Conservation (phyloP, 139 green algal genomes). For the Coccomyxa sp. region DNA sequence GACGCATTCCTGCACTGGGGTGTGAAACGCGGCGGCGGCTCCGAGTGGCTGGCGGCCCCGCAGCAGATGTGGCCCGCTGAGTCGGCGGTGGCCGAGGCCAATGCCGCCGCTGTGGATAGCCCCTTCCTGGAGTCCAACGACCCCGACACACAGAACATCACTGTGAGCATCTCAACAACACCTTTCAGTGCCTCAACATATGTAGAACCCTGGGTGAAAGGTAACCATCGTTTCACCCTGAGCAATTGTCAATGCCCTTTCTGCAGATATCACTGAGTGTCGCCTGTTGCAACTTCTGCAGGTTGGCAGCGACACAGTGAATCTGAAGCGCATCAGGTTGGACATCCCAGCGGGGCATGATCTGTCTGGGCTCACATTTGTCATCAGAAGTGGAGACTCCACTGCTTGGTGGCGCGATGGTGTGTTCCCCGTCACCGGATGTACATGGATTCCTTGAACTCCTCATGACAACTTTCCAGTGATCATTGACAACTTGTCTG, state of each 20-base stretch:
- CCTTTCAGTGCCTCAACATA: background rate
- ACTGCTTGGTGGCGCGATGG: slow-evolving; percentile 84
- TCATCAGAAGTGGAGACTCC: slow-evolving; percentile 64
- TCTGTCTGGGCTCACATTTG: slow-evolving; percentile 57
- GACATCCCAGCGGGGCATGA: slow-evolving; percentile 44
- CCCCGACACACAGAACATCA: background rate
- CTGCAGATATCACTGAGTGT: too few relatives aligned
- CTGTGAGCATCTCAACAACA: background rate
- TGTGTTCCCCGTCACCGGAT: background rate
- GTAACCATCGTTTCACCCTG: too few relatives aligned
- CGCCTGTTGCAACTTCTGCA: background rate
- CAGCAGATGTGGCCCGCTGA: background rate
- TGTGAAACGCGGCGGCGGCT: slow-evolving; percentile 32
- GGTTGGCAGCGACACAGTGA: slow-evolving; percentile 43
- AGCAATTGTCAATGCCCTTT: too few relatives aligned
- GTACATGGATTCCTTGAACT: too few relatives aligned
- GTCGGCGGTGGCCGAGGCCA: background rate
- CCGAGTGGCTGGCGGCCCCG: slow-evolving; percentile 33
- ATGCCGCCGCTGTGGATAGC: slow-evolving; percentile 47
- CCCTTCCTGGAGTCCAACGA: slow-evolving; percentile 30
- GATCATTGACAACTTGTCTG: too few relatives aligned
- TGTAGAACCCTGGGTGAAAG: too few relatives aligned
- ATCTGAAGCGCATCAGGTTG: slow-evolving; percentile 68
- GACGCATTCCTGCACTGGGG: slow-evolving; percentile 85
- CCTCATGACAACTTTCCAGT: too few relatives aligned